Evolutionary conservation across 768 basidiomycete species (phyloP).

Genomic region (Auricularia cornea): DNA sequence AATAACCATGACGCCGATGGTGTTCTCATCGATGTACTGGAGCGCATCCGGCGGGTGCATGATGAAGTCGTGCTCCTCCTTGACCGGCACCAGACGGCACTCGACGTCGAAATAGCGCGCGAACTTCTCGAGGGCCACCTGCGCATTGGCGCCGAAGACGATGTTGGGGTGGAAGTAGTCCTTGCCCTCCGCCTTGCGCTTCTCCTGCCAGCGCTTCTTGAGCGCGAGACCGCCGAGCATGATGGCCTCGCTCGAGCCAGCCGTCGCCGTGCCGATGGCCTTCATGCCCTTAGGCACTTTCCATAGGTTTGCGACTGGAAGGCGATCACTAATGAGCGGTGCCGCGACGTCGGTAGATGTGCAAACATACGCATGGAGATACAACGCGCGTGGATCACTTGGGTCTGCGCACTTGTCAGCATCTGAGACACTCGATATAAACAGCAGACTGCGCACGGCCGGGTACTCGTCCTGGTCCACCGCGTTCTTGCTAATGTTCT

Average conservation of each 20-base stretch:
- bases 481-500: conserved; percentile 60
- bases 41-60: conserved; percentile 63
- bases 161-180: conserved; percentile 14
- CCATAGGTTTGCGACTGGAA: conserved; percentile 61
- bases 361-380: conserved; percentile 7
- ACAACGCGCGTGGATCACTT: conserved; percentile 37
- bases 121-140: conserved; percentile 64
- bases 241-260: conserved; percentile 64
- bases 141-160: conserved; percentile 46
- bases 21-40: conserved; percentile 62
- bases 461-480: conserved; percentile 69
- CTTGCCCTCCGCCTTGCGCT: conserved; percentile 56
- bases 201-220: conserved; percentile 64
- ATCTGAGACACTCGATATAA: neutral
- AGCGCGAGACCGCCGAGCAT: conserved; percentile 65
- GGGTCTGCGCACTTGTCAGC: conserved; percentile 13
- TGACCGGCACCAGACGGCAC: conserved; percentile 53
- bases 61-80: conserved; percentile 62
- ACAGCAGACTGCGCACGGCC: conserved; percentile 24
- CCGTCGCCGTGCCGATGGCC: conserved; percentile 63
- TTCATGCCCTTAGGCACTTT: conserved; percentile 46
- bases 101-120: conserved; percentile 49
- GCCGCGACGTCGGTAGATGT: neutral
- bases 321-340: conserved; percentile 14
- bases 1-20: conserved; percentile 60